A percentile compares a stretch with the other conserved stretches of the same genome.
These are phyloP conservation scores for Verruconis gallopava DNA, from an alignment of 2,329 filamentous ascomycete species.

Conservation along the genomic window DNA sequence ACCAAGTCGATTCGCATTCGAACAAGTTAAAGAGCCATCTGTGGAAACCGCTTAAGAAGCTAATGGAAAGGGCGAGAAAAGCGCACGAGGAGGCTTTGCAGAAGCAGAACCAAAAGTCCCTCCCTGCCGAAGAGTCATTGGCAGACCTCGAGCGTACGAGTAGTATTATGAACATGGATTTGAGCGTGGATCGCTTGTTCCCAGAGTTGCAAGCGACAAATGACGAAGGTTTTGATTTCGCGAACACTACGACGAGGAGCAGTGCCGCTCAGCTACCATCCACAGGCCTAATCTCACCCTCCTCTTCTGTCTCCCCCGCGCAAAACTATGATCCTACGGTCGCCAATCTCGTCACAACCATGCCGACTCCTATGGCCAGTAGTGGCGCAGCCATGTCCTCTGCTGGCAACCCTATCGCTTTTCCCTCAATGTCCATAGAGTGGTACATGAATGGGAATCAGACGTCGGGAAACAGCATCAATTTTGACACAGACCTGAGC, in stretches of 20 bases:
- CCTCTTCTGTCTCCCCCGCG: background rate
- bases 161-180: slow-evolving; percentile 7
- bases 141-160: background rate
- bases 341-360: background rate
- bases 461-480: background rate
- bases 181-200: slow-evolving; percentile 3
- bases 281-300: background rate
- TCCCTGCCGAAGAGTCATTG: background rate
- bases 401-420: background rate
- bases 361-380: background rate
- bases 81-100: slow-evolving; percentile 5
- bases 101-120: background rate
- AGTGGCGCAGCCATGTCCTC: background rate
- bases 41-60: slow-evolving; percentile 36
- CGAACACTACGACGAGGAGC: background rate
- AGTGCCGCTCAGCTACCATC: background rate
- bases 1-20: slow-evolving; percentile 12
- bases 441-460: background rate
- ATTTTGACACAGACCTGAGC: slow-evolving; percentile 8
- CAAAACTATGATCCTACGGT: too few species aligned
- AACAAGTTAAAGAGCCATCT: slow-evolving; percentile 36
- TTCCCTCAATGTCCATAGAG: background rate
- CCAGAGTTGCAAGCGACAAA: background rate
- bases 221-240: background rate
- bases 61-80: slow-evolving; percentile 5